Percentiles rank a stretch among this genome's conserved stretches.
Evolutionary conservation across 768 basidiomycete species (phyloP).

Genomic region (Cystofilobasidium bisporidii): DNA sequence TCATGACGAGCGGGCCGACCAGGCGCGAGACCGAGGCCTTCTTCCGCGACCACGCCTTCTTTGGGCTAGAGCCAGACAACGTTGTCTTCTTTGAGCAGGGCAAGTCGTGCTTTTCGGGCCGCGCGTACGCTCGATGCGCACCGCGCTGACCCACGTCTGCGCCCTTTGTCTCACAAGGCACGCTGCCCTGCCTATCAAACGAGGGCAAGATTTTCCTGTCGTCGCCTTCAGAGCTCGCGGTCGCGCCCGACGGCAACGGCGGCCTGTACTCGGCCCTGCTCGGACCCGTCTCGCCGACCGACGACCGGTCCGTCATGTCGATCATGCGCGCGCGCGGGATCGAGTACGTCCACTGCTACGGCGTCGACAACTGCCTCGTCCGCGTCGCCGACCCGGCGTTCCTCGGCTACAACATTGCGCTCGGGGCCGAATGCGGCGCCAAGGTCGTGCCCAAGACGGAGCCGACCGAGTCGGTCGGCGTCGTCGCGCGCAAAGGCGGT

Average conservation of each 20-base stretch:
- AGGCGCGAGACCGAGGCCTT: conserved; percentile 73
- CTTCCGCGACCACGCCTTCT: conserved; percentile 66
- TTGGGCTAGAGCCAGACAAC: conserved; percentile 68
- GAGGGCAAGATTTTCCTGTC: conserved; percentile 90
- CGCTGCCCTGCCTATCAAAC: conserved; percentile 84
- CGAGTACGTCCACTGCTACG: conserved; percentile 85
- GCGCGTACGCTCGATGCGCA: too few species aligned
- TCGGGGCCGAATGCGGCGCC: conserved; percentile 80
- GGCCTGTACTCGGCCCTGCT: conserved; percentile 92
- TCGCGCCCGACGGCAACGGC: conserved; percentile 96
- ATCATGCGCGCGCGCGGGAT: conserved; percentile 68
- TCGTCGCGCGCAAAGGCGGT: conserved; percentile 72
- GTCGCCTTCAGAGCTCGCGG: conserved; percentile 65
- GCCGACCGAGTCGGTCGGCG: conserved; percentile 87
- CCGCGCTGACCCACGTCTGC: too few species aligned
- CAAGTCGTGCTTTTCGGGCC: conserved; percentile 45
- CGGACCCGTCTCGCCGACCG: conserved; percentile 52
- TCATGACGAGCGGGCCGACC: conserved; percentile 98
- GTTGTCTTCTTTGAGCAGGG: conserved; percentile 95
- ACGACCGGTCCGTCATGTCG: conserved; percentile 64
- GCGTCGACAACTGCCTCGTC: conserved; percentile 98
- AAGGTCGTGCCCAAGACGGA: conserved; percentile 88
- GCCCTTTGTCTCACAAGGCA: conserved; percentile 56
- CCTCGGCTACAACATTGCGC: conserved; percentile 83
- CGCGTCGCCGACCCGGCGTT: conserved; percentile 95